phyloP scores from a whole-genome alignment of 1,284 basidiomycete genomes.

The Microbotryum violaceum region DNA sequence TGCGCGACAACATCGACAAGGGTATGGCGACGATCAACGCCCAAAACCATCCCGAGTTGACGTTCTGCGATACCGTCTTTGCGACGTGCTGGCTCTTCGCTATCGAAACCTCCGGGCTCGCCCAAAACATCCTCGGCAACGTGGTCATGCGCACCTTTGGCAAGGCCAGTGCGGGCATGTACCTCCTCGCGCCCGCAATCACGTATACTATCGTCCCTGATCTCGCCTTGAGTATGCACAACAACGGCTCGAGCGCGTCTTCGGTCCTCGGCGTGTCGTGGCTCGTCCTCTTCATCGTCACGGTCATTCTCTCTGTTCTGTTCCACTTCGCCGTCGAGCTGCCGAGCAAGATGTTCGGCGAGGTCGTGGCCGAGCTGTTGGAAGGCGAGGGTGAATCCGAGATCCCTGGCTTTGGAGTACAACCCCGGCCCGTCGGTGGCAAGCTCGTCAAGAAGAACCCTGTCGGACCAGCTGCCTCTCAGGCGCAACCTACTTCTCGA shows the following conservation, averaged over 20 bases:
- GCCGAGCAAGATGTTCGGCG: conserved; percentile 37
- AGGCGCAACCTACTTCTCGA: too few species aligned
- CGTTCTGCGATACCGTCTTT: conserved; percentile 38
- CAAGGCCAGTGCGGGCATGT: conserved; percentile 37
- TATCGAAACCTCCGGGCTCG: conserved; percentile 37
- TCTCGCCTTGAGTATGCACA: conserved; percentile 34
- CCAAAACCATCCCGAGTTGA: conserved; percentile 34
- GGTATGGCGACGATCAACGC: conserved; percentile 37
- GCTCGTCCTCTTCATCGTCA: conserved; percentile 35
- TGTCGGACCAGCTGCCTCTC: too few species aligned
- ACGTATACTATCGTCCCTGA: conserved; percentile 38
- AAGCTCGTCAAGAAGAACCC: too few species aligned
- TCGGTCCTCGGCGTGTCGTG: conserved; percentile 35
- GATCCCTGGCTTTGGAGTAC: too few species aligned
- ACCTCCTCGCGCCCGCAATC: conserved; percentile 37
- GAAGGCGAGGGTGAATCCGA: conserved; percentile 20
- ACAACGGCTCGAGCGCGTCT: conserved; percentile 32
- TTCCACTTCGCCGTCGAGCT: conserved; percentile 39
- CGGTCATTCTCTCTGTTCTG: conserved; percentile 32
- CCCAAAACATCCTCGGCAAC: conserved; percentile 37
- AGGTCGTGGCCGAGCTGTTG: conserved; percentile 33
- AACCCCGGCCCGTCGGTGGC: too few species aligned
- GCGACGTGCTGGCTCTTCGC: conserved; percentile 35
- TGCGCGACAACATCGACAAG: conserved; percentile 38
- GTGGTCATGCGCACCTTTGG: conserved; percentile 37